phyloP scores from a whole-genome alignment of 305 asterid species.

The Solanum chacoense region DNA sequence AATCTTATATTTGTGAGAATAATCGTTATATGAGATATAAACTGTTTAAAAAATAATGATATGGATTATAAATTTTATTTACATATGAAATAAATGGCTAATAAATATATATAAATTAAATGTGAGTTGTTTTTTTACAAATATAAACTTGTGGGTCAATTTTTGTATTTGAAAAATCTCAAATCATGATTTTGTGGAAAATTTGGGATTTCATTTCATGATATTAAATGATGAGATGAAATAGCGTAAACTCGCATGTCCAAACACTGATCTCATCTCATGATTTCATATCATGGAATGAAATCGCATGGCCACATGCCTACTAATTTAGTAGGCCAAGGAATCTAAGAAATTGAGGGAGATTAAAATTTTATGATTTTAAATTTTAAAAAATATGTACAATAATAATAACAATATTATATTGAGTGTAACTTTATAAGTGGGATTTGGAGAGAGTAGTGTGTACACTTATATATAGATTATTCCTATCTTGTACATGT shows the following conservation, averaged over 20 bases:
- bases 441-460: neutral
- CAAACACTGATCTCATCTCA: neutral
- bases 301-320: neutral
- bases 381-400: too few species aligned
- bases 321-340: neutral
- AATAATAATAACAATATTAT: too few species aligned
- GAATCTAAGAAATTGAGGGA: neutral
- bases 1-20: neutral
- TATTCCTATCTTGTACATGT: neutral
- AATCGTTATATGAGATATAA: neutral
- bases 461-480: neutral
- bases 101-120: too few species aligned
- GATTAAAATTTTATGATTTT: neutral
- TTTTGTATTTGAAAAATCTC: neutral
- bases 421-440: too few species aligned
- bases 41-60: too few species aligned
- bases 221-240: neutral
- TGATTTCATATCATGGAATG: neutral
- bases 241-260: neutral
- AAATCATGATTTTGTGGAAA: neutral
- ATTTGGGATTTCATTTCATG: neutral
- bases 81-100: neutral
- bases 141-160: neutral
- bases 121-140: too few species aligned
- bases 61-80: neutral